Evolutionary conservation across 306 rosid species (phyloP).

Genomic region (Vigna nakashimae): DNA sequence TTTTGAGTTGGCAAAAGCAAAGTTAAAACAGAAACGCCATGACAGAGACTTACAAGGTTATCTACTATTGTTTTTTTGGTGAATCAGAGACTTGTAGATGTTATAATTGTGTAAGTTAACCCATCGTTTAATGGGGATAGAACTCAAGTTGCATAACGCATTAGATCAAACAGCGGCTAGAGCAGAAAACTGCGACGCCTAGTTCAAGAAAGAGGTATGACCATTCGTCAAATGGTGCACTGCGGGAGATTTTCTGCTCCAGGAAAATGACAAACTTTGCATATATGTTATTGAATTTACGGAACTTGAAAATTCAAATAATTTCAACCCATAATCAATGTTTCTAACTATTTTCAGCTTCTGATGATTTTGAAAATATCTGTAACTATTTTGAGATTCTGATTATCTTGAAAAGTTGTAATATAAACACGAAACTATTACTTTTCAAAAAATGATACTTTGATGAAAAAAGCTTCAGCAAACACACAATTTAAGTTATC

Average conservation of each 20-base stretch:
- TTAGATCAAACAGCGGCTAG: conserved; percentile 8
- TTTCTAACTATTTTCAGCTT: no score
- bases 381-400: no score
- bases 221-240: not conserved
- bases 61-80: not conserved
- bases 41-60: not conserved
- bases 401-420: no score
- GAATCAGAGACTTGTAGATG: not conserved
- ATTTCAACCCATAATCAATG: no score
- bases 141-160: conserved; percentile 11
- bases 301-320: not conserved
- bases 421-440: no score
- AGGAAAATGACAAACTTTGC: not conserved
- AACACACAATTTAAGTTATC: not conserved
- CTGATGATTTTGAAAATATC: no score
- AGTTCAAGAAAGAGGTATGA: not conserved
- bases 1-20: conserved; percentile 37
- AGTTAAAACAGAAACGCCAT: conserved; percentile 23
- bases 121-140: conserved; percentile 22
- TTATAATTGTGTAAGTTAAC: not conserved
- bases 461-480: no score
- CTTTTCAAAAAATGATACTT: no score
- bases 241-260: not conserved
- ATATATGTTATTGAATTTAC: not conserved
- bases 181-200: not conserved